Conservation (phyloP, 306 rosid species). For the Pueraria montana region DNA sequence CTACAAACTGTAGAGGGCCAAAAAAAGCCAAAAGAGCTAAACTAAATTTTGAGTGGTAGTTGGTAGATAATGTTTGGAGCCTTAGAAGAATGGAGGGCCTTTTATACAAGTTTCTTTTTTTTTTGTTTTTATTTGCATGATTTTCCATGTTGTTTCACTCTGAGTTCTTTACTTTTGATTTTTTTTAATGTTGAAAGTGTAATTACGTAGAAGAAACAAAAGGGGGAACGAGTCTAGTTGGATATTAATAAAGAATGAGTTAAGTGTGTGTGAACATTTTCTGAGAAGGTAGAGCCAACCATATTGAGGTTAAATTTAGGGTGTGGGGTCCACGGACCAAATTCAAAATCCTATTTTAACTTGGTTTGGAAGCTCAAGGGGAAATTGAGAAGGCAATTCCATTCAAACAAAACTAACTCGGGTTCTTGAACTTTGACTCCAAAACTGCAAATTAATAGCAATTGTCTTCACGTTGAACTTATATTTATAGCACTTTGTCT, state of each 20-base stretch:
- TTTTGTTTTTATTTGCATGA: not conserved
- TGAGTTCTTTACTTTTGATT: not conserved
- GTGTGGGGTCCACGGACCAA: slow-evolving; percentile 19
- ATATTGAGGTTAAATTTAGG: slow-evolving; percentile 11
- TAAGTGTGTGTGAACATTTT: not conserved
- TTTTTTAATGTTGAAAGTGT: not conserved
- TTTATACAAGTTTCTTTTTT: not conserved
- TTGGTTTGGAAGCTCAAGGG: not conserved
- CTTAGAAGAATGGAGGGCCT: not conserved
- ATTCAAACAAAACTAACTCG: not conserved
- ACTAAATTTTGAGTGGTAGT: not conserved
- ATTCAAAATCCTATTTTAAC: not conserved
- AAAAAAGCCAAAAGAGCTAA: not conserved
- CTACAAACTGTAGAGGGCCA: not conserved
- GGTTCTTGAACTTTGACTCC: not conserved
- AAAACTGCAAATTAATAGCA: not conserved
- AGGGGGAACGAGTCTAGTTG: slow-evolving; percentile 36
- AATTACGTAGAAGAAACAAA: slow-evolving; percentile 50
- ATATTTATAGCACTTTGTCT: not conserved
- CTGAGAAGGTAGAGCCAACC: not conserved
- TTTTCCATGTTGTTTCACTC: slow-evolving; percentile 41
- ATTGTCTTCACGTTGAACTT: not conserved
- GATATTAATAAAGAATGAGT: slow-evolving; percentile 2
- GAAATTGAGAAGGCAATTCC: not conserved
- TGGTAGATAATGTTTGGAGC: not conserved